Percentiles rank a stretch among this genome's conserved stretches.
Conservation (phyloP, 2,329 filamentous ascomycete genomes). For the Alternaria postmessia region DNA sequence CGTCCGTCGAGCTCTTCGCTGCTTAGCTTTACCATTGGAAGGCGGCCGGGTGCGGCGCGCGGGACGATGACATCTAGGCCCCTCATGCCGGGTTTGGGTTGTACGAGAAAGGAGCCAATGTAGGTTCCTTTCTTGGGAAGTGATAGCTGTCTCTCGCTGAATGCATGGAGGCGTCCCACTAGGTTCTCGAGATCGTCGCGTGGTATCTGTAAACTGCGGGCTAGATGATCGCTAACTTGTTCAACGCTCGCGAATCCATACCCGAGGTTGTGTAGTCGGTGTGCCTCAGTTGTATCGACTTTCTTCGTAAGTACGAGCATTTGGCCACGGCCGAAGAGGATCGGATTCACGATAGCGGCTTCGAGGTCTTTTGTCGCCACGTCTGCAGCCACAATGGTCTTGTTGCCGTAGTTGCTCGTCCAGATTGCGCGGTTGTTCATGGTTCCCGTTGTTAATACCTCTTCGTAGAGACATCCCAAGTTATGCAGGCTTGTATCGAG, state of each 20-base stretch:
- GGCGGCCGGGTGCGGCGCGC: constrained; percentile 49
- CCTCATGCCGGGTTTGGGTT: constrained; percentile 49
- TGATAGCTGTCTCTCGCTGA: constrained; percentile 41
- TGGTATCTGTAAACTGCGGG: constrained; percentile 77
- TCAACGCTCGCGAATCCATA: constrained; percentile 73
- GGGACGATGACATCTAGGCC: constrained; percentile 57
- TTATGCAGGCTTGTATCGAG: constrained; percentile 69
- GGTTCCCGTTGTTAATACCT: constrained; percentile 73
- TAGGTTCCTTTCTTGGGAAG: constrained; percentile 59
- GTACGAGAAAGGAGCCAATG: constrained; percentile 51
- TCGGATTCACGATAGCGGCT: constrained; percentile 42
- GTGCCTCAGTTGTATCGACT: constrained; percentile 66
- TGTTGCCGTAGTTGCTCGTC: constrained; percentile 27
- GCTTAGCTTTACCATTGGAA: constrained; percentile 56
- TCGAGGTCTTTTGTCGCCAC: constrained; percentile 50
- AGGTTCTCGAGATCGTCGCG: constrained; percentile 67
- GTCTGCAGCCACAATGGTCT: constrained; percentile 36
- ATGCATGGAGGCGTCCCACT: constrained; percentile 72
- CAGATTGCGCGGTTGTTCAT: constrained; percentile 68
- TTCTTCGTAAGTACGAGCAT: constrained; percentile 80
- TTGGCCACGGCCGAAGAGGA: constrained; percentile 72
- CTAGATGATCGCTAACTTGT: constrained; percentile 72
- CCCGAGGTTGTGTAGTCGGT: constrained; percentile 72
- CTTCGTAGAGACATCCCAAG: constrained; percentile 76
- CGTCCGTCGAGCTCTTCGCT: constrained; percentile 36